Conservation (phyloP, 2,329 filamentous ascomycete species). For the Aspergillus latus region DNA sequence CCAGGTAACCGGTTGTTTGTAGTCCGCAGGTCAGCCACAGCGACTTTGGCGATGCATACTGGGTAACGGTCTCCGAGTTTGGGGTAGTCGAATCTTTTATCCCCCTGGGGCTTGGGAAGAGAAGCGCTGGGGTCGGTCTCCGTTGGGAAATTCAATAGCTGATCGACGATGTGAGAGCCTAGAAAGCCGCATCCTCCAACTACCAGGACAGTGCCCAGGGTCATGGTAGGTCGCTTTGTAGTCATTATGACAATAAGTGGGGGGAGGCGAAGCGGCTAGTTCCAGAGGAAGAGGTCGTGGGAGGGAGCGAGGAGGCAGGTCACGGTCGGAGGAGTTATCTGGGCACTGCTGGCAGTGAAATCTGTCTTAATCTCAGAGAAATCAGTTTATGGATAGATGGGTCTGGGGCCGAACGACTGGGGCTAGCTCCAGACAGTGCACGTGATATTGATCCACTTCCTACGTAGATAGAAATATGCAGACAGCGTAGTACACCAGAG, state of each 20-base stretch:
- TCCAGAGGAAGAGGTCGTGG: background rate
- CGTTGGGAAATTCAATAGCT: conserved; percentile 63
- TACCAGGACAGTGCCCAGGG: conserved; percentile 70
- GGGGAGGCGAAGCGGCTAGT: background rate
- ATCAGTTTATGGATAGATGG: background rate
- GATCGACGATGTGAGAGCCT: conserved; percentile 76
- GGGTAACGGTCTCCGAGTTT: conserved; percentile 43
- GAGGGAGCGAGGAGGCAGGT: conserved; percentile 17
- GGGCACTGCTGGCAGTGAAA: background rate
- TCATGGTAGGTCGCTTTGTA: conserved; percentile 33
- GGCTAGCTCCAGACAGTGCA: conserved; percentile 3
- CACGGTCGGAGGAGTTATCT: background rate
- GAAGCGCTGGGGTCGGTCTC: conserved; percentile 42
- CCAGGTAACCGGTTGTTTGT: conserved; percentile 64
- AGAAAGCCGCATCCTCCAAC: conserved; percentile 84
- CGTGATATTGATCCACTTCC: background rate
- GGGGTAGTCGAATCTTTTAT: conserved; percentile 40
- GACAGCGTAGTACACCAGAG: background rate
- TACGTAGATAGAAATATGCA: background rate
- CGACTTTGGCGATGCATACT: conserved; percentile 53
- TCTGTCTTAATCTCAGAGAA: conserved; percentile 10
- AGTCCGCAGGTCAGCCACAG: conserved; percentile 72
- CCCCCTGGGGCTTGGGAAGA: conserved; percentile 36
- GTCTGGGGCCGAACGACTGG: conserved; percentile 9
- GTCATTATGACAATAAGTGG: conserved; percentile 30